Base-by-base conservation (phyloP, 1,139 yeast species). In the Geotrichum europaeum region DNA sequence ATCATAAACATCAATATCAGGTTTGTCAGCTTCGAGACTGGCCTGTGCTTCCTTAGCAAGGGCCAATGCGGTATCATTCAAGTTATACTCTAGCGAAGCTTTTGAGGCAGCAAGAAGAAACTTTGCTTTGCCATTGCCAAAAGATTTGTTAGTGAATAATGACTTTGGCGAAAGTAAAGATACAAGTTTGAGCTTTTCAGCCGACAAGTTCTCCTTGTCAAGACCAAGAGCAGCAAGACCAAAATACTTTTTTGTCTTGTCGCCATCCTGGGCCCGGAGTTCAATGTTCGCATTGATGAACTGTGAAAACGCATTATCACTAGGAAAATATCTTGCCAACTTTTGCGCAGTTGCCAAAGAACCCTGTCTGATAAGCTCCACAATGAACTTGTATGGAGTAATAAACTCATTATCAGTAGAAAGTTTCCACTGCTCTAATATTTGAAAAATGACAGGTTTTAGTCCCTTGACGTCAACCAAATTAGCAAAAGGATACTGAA, bases 11-110 rank as follows among this genome's bases (percentile, higher is more conserved):
- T 43, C 18, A 34, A 60, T 28, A 25, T 53, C 55, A 24, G 40
- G 20, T 24, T 47, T 24, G 30, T 22, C 20, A 7, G 47, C 18
- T 15, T 56, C 51, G 20, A 63, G 56, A 28, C 57, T 61, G 3
- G 55, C 54, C 28, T 57, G 60, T 2, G 66, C 64, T 25, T 53
- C 55, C 43, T 60, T 57, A n/a, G 64, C 62, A 28, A 64, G 59
- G 57, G 55, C 53, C 9, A 65, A 58, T 1, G 67, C 62, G 4
- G 54, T 75, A 24, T 85, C 74, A 63, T 85, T 81, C 68, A 86
- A 90, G 63, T 78, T 67, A 53, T 51, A 54, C 9, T 72, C 65
- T 1, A 59, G 55, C 18, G 64, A 61, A 15, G 60, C 58, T 24
- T 52, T 25, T 1, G 65, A 53, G 13, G 55, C 60, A 24, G 53